Base-by-base conservation (phyloP, 768 basidiomycete genomes). In the Tulasnella sp. region DNA sequence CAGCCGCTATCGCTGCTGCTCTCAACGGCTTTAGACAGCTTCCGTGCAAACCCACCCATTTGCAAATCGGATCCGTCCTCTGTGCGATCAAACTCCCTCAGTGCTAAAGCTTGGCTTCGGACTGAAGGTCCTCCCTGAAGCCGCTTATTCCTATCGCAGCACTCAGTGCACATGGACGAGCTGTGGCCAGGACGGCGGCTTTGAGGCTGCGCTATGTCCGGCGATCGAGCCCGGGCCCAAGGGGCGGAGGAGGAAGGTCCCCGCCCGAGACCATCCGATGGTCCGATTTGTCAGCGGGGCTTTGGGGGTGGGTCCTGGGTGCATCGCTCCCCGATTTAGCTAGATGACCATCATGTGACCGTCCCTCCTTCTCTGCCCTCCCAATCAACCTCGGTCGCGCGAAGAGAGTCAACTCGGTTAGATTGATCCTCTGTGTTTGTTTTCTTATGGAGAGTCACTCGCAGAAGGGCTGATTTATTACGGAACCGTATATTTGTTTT, bases 251-350 rank as follows among this genome's bases (percentile, higher is more conserved):
- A 6, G 28, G 58, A 7, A 69, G 18, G 64, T 34, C 24, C 2
- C 54, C 54, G 24, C 54, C 64, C 64, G 64, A 69, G 64, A 69
- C 64, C 64, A 28, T 69, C 64, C 64, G 64, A 69, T 7, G 64
- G 64, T 54, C 54, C 46, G 12, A 46, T 46, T 46, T 18, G 46
- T 46, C 46, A 46, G 46, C 46, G 2, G n/a, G 46, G 46, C 16
- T 11, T 46, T 46, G 46, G n/a, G 58, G 20, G 1, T 60, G 58
- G 37, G 58, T 31, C 64, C 34, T 28, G 64, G 64, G 64, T 69
- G 64, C 64, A 69, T 69, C 64, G 64, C 28, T 69, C 64, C 64
- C 64, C 64, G 64, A 69, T 69, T 69, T 34, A 69, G 64, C 18
- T 69, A 69, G 8, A 69, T 69, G 64, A 34, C 16, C 31, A 14